Evolutionary conservation across 495 filamentous ascomycete species (phyloP).

Genomic region (Talaromyces adpressus): DNA sequence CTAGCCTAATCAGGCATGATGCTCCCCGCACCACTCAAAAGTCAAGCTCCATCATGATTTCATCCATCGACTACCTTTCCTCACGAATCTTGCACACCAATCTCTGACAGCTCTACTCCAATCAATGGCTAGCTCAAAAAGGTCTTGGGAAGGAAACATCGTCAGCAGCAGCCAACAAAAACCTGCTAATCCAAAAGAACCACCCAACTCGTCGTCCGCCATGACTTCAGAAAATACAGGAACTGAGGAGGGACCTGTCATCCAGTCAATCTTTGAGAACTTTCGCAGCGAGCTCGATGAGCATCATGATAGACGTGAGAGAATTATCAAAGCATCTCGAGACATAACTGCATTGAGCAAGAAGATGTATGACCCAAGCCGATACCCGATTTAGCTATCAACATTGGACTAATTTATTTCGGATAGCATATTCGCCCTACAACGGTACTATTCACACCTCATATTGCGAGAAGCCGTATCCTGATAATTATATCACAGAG

Average conservation of each 20-base stretch:
- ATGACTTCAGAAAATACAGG: conserved; percentile 16
- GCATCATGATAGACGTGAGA: conserved; percentile 88
- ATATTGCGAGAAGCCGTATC: not conserved
- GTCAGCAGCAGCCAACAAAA: conserved; percentile 24
- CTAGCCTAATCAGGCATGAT: not conserved
- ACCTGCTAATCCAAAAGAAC: conserved; percentile 17
- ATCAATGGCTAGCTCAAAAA: conserved; percentile 44
- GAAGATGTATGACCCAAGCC: conserved; percentile 68
- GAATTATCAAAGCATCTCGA: conserved; percentile 77
- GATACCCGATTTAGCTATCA: not conserved
- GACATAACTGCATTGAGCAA: conserved; percentile 93
- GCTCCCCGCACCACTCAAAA: not conserved
- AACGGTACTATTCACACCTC: conserved; percentile 52
- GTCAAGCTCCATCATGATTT: not conserved
- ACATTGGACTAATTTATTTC: conserved; percentile 1
- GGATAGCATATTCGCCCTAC: conserved; percentile 81
- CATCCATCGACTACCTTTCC: too few relatives aligned
- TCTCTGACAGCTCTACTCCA: not conserved
- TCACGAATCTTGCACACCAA: too few relatives aligned
- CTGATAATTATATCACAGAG: conserved; percentile 29
- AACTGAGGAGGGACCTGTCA: conserved; percentile 15
- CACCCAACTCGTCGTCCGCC: conserved; percentile 13
- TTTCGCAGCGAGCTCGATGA: conserved; percentile 87
- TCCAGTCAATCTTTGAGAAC: conserved; percentile 72
- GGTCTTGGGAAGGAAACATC: conserved; percentile 53